Conservation (phyloP, 2,329 filamentous ascomycete species). For the Trichoderma harzianum region DNA sequence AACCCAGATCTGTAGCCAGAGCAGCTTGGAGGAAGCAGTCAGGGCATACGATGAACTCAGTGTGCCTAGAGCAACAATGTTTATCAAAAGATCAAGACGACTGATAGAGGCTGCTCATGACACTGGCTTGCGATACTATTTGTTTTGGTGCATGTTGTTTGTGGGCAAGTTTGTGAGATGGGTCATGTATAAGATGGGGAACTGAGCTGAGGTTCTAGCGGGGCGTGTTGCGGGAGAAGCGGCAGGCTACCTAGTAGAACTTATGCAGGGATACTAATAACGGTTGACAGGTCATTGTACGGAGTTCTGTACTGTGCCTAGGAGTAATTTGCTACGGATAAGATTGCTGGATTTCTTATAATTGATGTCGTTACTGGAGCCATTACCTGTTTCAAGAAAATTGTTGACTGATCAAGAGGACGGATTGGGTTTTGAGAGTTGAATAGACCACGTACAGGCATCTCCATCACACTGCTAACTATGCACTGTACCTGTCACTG, state of each 20-base stretch:
- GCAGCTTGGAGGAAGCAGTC: constrained; percentile 28
- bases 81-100: constrained; percentile 23
- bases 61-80: constrained; percentile 30
- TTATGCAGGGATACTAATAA: not conserved
- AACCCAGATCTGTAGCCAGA: constrained; percentile 33
- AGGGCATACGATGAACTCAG: constrained; percentile 33
- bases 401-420: not conserved
- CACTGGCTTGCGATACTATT: constrained; percentile 9
- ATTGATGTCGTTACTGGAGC: not conserved
- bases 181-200: constrained; percentile 19
- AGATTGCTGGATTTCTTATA: not conserved
- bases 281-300: not conserved
- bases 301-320: not conserved
- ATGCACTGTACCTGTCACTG: not conserved
- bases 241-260: not conserved
- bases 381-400: not conserved
- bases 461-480: not conserved
- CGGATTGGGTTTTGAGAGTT: not conserved
- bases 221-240: not conserved
- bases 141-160: constrained; percentile 22
- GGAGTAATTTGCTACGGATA: not conserved
- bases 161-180: constrained; percentile 24
- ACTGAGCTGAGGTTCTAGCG: not conserved
- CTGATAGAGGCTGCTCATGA: constrained; percentile 19
- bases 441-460: not conserved